These are phyloP conservation scores for Pisolithus orientalis DNA, from an alignment of 768 basidiomycete species.

Conservation along the genomic window DNA sequence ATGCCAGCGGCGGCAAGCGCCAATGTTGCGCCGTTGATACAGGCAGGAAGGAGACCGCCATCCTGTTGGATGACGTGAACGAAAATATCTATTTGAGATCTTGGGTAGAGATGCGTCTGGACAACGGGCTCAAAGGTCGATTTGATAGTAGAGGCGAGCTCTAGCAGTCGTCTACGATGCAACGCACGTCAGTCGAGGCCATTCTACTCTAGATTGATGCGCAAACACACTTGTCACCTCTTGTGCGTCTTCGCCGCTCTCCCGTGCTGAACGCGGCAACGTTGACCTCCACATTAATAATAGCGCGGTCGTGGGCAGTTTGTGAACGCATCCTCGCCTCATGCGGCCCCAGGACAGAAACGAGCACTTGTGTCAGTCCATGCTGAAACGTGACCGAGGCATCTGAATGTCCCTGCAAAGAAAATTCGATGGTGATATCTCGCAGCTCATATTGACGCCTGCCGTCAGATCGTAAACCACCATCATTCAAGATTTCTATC, in stretches of 20 bases:
- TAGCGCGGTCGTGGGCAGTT: conserved; percentile 81
- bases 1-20: conserved; percentile 89
- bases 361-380: conserved; percentile 84
- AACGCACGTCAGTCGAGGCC: neutral
- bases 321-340: conserved; percentile 80
- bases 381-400: conserved; percentile 81
- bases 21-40: conserved; percentile 92
- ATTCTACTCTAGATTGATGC: too few species aligned
- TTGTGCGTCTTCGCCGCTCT: conserved; percentile 66
- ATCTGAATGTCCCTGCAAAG: conserved; percentile 71
- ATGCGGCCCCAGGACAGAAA: conserved; percentile 87
- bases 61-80: conserved; percentile 93
- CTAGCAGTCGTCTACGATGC: conserved; percentile 66
- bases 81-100: conserved; percentile 91
- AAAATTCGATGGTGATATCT: conserved; percentile 71
- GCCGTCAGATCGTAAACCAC: conserved; percentile 87
- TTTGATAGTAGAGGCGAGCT: conserved; percentile 82
- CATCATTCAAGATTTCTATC: conserved; percentile 77
- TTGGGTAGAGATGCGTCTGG: conserved; percentile 84
- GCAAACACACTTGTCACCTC: conserved; percentile 78
- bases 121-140: conserved; percentile 96
- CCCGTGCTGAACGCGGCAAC: conserved; percentile 85
- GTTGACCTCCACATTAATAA: conserved; percentile 83
- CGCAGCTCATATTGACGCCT: conserved; percentile 90
- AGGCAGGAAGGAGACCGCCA: conserved; percentile 83